Evolutionary conservation across 2,329 filamentous ascomycete genomes (phyloP).

Genomic region (Triangularia setosa): DNA sequence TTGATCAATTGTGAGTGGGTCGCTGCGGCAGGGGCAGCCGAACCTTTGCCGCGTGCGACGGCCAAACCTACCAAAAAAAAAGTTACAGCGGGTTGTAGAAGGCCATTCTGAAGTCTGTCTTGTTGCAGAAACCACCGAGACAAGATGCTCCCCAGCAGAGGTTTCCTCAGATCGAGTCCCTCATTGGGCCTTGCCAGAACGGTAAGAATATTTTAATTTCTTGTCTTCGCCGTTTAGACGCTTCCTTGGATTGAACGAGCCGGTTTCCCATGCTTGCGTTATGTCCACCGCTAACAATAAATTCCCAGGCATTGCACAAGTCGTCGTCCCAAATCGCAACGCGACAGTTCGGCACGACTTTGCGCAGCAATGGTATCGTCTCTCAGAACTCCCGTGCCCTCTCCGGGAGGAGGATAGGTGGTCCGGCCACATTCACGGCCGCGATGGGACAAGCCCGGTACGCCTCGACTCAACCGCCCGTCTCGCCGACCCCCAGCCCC

Average conservation of each 20-base stretch:
- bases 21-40: not conserved
- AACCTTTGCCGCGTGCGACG: not conserved
- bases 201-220: constrained; percentile 28
- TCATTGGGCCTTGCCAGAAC: constrained; percentile 39
- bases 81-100: constrained; percentile 12
- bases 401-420: constrained; percentile 21
- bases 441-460: constrained; percentile 24
- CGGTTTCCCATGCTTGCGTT: constrained; percentile 1
- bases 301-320: constrained; percentile 11
- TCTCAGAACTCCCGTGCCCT: not conserved
- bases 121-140: constrained; percentile 2
- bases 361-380: constrained; percentile 18
- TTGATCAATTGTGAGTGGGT: not conserved
- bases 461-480: constrained; percentile 27
- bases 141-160: constrained; percentile 53
- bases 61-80: constrained; percentile 4
- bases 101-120: not conserved
- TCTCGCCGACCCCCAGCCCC: constrained; percentile 12
- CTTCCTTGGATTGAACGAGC: not conserved
- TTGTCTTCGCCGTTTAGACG: constrained; percentile 19
- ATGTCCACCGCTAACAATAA: constrained; percentile 8
- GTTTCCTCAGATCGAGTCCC: constrained; percentile 45
- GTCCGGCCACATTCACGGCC: constrained; percentile 17
- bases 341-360: constrained; percentile 31
- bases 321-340: constrained; percentile 11